phyloP scores from a whole-genome alignment of 257 asterid species.

The Gynochthodes officinalis region DNA sequence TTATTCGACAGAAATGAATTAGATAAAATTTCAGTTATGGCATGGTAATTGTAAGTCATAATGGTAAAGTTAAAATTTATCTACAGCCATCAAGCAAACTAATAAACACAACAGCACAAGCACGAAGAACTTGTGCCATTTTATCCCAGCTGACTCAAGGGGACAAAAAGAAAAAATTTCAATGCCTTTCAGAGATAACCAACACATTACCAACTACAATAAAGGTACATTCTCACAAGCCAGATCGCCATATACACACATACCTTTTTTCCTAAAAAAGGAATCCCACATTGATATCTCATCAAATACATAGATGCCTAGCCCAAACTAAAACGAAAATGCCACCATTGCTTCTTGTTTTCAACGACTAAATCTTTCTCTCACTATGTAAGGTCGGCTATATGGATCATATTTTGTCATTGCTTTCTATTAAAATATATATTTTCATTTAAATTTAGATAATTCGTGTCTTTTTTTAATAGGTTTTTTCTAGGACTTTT shows the following conservation, averaged over 20 bases:
- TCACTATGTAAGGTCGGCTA: too few relatives aligned
- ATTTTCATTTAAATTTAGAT: too few relatives aligned
- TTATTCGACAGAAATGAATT: too few relatives aligned
- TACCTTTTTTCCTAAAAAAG: neutral
- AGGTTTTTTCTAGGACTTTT: too few relatives aligned
- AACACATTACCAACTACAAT: neutral
- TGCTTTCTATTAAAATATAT: too few relatives aligned
- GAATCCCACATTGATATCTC: neutral
- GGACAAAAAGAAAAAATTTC: neutral
- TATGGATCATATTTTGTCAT: too few relatives aligned
- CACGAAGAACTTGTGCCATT: neutral
- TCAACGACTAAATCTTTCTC: too few relatives aligned
- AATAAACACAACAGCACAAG: neutral
- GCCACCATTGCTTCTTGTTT: neutral
- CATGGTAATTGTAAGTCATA: neutral
- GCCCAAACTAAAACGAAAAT: neutral
- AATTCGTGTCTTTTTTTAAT: too few relatives aligned
- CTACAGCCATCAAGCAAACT: neutral
- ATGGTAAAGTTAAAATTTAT: neutral
- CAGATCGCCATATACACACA: neutral
- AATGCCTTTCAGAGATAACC: neutral
- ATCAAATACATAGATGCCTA: neutral
- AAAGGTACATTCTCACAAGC: neutral
- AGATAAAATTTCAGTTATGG: neutral
- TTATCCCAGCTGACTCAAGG: neutral